Evolutionary conservation across 78 protist genomes (phyloP).

Genomic region (Speleostelium caveatum): DNA sequence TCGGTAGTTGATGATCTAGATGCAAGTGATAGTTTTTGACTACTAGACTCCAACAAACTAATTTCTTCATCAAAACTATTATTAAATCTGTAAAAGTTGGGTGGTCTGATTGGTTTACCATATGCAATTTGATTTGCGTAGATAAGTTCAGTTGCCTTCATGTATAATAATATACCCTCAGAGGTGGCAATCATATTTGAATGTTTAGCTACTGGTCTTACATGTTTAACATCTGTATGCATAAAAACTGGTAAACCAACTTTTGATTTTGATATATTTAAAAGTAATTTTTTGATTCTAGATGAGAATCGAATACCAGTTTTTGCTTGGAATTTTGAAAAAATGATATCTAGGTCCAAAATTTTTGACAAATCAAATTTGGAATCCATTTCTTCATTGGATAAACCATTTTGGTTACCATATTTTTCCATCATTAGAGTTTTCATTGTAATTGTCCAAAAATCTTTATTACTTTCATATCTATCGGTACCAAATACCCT

Average conservation of each 20-base stretch:
- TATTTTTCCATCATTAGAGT: constrained; percentile 9
- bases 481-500: neutral
- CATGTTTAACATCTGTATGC: constrained; percentile 2
- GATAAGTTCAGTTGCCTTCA: constrained; percentile 47
- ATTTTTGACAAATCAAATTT: constrained; percentile 6
- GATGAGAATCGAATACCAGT: constrained; percentile 18
- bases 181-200: constrained; percentile 11
- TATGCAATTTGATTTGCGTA: constrained; percentile 7
- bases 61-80: neutral
- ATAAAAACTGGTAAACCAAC: neutral
- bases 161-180: constrained; percentile 35
- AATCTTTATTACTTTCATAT: neutral
- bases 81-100: neutral
- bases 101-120: neutral
- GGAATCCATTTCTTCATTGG: constrained; percentile 3
- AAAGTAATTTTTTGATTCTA: neutral
- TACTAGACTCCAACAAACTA: neutral
- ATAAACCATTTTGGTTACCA: constrained; percentile 6
- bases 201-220: constrained; percentile 16
- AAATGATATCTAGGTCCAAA: neutral
- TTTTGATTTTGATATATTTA: neutral
- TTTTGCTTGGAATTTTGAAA: constrained; percentile 9
- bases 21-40: neutral
- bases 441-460: constrained; percentile 28
- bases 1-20: constrained; percentile 27